Percentiles rank a stretch among this genome's conserved stretches.
phyloP scores from a whole-genome alignment of 2,329 filamentous ascomycete genomes.

The Pestalotiopsis fici region DNA sequence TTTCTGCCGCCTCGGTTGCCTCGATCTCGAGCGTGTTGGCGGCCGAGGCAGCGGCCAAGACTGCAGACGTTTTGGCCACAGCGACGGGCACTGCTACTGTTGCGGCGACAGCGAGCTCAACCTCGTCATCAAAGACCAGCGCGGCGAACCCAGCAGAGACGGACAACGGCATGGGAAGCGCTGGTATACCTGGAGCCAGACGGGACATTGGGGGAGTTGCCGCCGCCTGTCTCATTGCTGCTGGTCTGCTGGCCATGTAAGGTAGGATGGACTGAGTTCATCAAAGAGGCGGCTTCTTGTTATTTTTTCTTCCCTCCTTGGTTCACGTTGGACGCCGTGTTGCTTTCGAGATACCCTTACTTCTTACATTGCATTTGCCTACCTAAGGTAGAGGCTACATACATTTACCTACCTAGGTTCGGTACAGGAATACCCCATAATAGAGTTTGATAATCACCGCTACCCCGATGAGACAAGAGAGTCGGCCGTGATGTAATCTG shows the following conservation, averaged over 20 bases:
- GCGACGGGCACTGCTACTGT: background rate
- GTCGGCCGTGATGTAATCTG: background rate
- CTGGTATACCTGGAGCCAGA: background rate
- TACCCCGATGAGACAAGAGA: background rate
- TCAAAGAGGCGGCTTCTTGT: background rate
- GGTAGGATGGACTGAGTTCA: background rate
- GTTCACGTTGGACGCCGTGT: background rate
- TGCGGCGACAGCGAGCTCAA: background rate
- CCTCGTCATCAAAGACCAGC: background rate
- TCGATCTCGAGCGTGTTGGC: background rate
- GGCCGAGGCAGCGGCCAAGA: constrained; percentile 1
- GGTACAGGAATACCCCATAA: background rate
- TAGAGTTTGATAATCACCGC: background rate
- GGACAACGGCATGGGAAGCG: background rate
- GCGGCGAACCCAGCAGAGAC: background rate
- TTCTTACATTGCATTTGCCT: background rate
- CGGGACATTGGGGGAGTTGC: background rate
- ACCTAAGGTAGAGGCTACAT: background rate
- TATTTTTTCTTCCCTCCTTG: background rate
- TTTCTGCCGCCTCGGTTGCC: background rate
- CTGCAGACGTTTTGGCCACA: background rate
- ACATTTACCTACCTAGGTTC: background rate
- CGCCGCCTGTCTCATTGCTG: background rate
- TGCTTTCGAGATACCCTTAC: background rate
- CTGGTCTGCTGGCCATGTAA: background rate